These are phyloP conservation scores for Cryptococcus amylolentus DNA, from an alignment of 1,284 basidiomycete species.

Conservation along the genomic window DNA sequence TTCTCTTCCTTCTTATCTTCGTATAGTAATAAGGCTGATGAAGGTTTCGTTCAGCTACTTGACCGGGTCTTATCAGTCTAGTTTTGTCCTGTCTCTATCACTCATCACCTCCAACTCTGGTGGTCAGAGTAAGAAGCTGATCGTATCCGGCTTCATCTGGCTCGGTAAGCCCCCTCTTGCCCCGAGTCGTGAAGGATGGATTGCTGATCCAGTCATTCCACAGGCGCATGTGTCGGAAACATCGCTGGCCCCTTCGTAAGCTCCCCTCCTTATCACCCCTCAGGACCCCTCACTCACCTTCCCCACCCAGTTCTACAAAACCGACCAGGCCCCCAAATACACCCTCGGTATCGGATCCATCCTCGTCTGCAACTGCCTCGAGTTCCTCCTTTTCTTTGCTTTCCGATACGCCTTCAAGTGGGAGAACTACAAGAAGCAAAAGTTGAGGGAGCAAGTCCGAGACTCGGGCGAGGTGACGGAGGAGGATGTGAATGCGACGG, in stretches of 20 bases:
- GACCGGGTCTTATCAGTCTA: conserved; percentile 52
- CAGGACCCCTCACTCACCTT: background rate
- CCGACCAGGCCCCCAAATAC: conserved; percentile 50
- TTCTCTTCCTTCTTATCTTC: background rate
- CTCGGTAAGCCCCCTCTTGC: conserved; percentile 34
- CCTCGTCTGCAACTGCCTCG: conserved; percentile 46
- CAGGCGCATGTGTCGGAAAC: conserved; percentile 38
- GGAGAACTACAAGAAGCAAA: conserved; percentile 48
- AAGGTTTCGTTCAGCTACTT: conserved; percentile 34
- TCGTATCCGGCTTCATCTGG: conserved; percentile 45
- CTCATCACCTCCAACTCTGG: conserved; percentile 54
- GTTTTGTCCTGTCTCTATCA: conserved; percentile 53
- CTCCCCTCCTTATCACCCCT: conserved; percentile 15
- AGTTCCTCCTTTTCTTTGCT: conserved; percentile 48
- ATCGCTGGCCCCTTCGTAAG: conserved; percentile 43
- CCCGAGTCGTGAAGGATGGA: background rate
- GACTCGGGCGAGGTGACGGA: conserved; percentile 18
- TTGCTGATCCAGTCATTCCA: background rate
- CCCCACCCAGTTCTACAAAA: conserved; percentile 42
- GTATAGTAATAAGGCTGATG: background rate
- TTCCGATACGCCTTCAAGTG: conserved; percentile 49
- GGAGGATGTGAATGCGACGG: conserved; percentile 26
- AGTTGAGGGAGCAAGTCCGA: conserved; percentile 8
- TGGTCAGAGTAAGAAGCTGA: conserved; percentile 54
- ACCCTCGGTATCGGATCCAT: conserved; percentile 51